These are phyloP conservation scores for Phytophthora sansomeana DNA, from an alignment of 352 stramenopile genomes.

Conservation along the genomic window DNA sequence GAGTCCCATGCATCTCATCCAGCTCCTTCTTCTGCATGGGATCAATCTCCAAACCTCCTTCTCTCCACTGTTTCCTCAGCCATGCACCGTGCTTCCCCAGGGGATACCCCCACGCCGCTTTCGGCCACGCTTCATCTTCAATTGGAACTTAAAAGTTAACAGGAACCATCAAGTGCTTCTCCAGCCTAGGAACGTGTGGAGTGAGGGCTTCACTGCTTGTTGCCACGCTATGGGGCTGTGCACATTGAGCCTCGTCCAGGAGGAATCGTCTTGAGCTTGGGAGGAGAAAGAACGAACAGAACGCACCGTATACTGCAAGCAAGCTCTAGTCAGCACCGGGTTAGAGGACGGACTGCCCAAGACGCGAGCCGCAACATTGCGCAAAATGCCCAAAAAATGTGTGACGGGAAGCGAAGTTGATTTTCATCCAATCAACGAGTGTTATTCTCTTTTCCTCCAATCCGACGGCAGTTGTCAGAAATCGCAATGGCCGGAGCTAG, in stretches of 20 bases:
- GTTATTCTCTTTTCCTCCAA: neutral
- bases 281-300: too few relatives aligned
- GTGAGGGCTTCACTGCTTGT: neutral
- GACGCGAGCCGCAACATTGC: too few relatives aligned
- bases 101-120: conserved; percentile 1
- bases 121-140: conserved; percentile 7
- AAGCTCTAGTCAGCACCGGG: too few relatives aligned
- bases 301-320: too few relatives aligned
- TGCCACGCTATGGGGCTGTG: neutral
- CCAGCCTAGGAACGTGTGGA: conserved; percentile 20
- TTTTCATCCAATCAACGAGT: too few relatives aligned
- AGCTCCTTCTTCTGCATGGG: neutral
- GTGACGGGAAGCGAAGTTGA: too few relatives aligned
- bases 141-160: conserved; percentile 6
- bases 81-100: conserved; percentile 16
- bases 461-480: neutral
- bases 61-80: conserved; percentile 16
- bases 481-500: conserved; percentile 4
- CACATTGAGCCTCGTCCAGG: too few relatives aligned
- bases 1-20: conserved; percentile 13
- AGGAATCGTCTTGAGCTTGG: too few relatives aligned
- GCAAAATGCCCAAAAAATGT: too few relatives aligned
- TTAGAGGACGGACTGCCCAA: too few relatives aligned
- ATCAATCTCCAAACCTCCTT: neutral
- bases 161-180: conserved; percentile 12